Conservation (phyloP, 768 basidiomycete genomes). For the Pisolithus albus region DNA sequence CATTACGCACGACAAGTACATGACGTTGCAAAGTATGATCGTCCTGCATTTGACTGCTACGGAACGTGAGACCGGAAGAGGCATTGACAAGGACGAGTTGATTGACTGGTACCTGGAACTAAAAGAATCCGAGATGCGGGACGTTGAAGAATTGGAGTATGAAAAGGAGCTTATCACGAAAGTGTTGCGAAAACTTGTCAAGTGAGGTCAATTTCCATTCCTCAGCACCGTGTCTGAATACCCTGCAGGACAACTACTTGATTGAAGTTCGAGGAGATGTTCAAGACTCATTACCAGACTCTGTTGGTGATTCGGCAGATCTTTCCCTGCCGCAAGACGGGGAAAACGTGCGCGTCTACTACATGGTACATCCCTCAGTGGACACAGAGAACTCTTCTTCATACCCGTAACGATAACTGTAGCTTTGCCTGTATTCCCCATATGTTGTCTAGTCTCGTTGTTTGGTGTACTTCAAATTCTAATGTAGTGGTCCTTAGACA, state of each 20-base stretch:
- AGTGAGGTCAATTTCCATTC: conserved; percentile 43
- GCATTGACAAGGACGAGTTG: conserved; percentile 84
- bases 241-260: conserved; percentile 69
- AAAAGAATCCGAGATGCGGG: conserved; percentile 75
- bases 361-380: conserved; percentile 87
- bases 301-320: conserved; percentile 50
- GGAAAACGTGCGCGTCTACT: conserved; percentile 65
- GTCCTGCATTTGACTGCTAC: conserved; percentile 73
- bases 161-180: conserved; percentile 89
- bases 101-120: conserved; percentile 96
- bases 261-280: conserved; percentile 80
- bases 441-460: background rate
- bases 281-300: conserved; percentile 64
- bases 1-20: conserved; percentile 95
- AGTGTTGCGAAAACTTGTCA: conserved; percentile 82
- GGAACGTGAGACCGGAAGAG: conserved; percentile 69
- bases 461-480: too few species aligned
- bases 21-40: conserved; percentile 82
- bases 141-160: conserved; percentile 82
- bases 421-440: background rate
- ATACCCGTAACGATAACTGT: conserved; percentile 4
- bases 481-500: too few species aligned
- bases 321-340: conserved; percentile 43
- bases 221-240: conserved; percentile 1
- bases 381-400: conserved; percentile 55